These are phyloP conservation scores for Pichia sp. DNA, from an alignment of 1,139 yeast species.

Conservation along the genomic window DNA sequence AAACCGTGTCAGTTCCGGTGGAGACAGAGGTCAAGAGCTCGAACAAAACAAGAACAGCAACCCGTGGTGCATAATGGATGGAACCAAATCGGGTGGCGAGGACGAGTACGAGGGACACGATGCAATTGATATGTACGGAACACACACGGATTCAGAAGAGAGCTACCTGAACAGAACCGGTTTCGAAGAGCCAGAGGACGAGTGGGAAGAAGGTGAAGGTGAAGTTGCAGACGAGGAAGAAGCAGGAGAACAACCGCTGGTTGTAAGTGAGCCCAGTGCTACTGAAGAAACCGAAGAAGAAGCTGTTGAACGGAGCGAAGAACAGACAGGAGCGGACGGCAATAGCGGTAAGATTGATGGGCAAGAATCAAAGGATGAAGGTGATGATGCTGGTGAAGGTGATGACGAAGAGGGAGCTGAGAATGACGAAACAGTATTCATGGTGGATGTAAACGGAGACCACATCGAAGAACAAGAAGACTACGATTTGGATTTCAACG, in stretches of 20 bases:
- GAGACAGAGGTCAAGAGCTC: background rate
- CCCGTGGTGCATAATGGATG: background rate
- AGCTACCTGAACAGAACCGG: background rate
- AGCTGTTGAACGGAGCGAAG: background rate
- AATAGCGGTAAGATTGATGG: background rate
- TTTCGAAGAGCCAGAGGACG: background rate
- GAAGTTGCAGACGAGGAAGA: background rate
- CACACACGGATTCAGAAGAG: background rate
- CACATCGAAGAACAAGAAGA: constrained; percentile 7
- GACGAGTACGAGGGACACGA: background rate
- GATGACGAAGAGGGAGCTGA: background rate
- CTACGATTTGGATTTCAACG: constrained; percentile 13
- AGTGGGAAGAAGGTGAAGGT: background rate
- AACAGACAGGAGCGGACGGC: background rate
- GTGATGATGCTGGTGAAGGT: background rate
- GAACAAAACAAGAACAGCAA: background rate
- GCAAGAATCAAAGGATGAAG: background rate
- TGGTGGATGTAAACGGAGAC: constrained; percentile 9
- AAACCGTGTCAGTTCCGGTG: background rate
- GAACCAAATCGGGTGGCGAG: background rate
- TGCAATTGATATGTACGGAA: constrained; percentile 4
- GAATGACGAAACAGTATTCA: constrained; percentile 4
- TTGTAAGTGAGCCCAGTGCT: too few relatives aligned
- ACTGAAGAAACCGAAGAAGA: too few relatives aligned
- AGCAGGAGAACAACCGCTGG: background rate